Base-by-base conservation (phyloP, 306 rosid genomes). In the Vigna trinervia region DNA sequence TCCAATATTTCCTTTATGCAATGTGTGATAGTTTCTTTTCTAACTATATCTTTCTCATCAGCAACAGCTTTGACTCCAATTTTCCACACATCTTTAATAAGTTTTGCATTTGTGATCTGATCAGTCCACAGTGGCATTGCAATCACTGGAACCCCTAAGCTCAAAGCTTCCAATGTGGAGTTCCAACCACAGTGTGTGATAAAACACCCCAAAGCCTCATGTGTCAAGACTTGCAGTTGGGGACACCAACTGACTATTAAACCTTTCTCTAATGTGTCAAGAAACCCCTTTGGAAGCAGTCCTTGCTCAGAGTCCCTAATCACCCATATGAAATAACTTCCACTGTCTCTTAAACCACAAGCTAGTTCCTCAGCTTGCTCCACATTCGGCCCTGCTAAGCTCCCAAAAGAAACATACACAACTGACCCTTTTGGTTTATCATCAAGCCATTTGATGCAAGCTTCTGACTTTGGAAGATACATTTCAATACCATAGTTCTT, bases 381-480 rank as follows among this genome's bases (percentile, higher is more conserved):
- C 69, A 30, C 76, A 58, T 36, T 78, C 5, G 47, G 69, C 5
- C 19, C 51, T 46, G 62, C 82, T 8, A 43, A 4, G 61, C 82
- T 78, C 39, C 82, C 82, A 69, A 78, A 78, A 30, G 82, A 69
- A 60, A 68, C 76, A 69, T 78, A 78, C 12, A 78, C 61, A 20
- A 78, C 82, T 56, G 82, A 78, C 5, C 32, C 22, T 41, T 77
- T 77, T 5, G 80, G 80, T 36, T 77, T 77, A 10, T 66, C 67
- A 65, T 64, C 43, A 17, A 82, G 84, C 88, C 88, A 81, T 17
- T 69, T 43, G 28, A 78, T 60, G 80, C 79, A 81, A 17, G 52
- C 63, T 7, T 81, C 85, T 61, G 6, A 69, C 74, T 77, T 66
- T 17, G 51, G 66, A 15, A 78, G 38, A 13, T 39, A 78, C 46